Evolutionary conservation across 495 filamentous ascomycete genomes (phyloP), one percentile per base, ranked within the genome.

Genomic region (Lineolata rhizophorae): DNA sequence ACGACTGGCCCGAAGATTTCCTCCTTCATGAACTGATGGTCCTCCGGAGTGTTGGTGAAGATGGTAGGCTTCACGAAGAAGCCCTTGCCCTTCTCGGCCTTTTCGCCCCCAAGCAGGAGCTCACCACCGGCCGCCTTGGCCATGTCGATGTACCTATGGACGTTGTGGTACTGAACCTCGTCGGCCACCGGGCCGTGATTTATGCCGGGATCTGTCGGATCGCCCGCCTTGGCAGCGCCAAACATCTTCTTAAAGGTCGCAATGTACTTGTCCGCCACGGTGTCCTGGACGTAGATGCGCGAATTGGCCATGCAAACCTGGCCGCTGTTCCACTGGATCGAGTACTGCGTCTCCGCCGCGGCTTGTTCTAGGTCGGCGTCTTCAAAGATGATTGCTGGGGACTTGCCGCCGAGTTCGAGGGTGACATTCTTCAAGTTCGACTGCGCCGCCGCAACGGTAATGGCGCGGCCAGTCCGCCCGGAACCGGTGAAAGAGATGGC

Each of bases 1-100:
- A 37, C 30, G 11, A 37, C 35, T 2, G 31, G 30, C 27, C 28
- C 62, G 32, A 65, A 66, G 12, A 56, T 47, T 36, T 65, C 62
- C 27, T 60, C 51, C 11, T 41, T 48, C 42, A 54, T 55, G 4
- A 61, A 46, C 2, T 35, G 27, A 8, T 53, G 48, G 22, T 56
- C 36, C 24, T 58, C 54, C 1, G 40, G 31, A 1, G 54, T 53
- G 27, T 58, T 51, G 1, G 49, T 43, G 42, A 66, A 60, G 18
- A 58, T 54, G 1, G 62, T 68, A 4, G 56, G 57, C 24, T 57
- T 38, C 13, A 66, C 52, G 34, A 56, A 66, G 40, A 51, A 64
- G 9, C 60, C 60, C 29, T 54, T 45, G 3, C 36, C 40, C 16
- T 48, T 30, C 3, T 38, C 38, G 8, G 29, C 21, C 5, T 34